Conservation (phyloP, 305 asterid species). For the Fraxinus baroniana region DNA sequence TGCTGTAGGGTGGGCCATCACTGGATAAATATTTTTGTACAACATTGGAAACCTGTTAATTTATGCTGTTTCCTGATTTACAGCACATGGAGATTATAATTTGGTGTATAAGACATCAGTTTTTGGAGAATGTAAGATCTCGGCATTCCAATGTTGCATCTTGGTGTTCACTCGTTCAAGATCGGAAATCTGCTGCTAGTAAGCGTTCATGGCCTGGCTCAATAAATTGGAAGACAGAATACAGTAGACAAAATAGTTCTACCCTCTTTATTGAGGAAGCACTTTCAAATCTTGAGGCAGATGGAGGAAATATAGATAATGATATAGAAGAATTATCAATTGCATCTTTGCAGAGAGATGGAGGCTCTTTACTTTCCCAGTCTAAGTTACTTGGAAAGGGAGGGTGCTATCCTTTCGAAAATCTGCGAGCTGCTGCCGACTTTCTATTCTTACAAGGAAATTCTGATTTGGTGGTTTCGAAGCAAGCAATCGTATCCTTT, state of each 20-base stretch:
- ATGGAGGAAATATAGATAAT: constrained; percentile 44
- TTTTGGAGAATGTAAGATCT: constrained; percentile 57
- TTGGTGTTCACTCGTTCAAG: constrained; percentile 61
- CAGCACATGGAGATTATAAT: constrained; percentile 90
- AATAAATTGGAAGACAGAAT: constrained; percentile 35
- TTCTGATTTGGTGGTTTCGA: constrained; percentile 81
- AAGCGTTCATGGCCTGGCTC: constrained; percentile 82
- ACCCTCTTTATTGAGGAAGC: constrained; percentile 92
- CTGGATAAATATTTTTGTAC: constrained; percentile 9
- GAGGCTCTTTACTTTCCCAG: constrained; percentile 39
- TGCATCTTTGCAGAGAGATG: constrained; percentile 47
- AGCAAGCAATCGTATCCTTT: constrained; percentile 95
- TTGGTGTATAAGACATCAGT: constrained; percentile 86
- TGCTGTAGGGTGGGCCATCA: constrained; percentile 9
- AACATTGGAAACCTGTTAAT: background rate
- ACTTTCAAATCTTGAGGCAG: constrained; percentile 69
- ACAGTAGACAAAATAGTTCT: constrained; percentile 36
- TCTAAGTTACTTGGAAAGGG: constrained; percentile 69
- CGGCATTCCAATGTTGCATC: constrained; percentile 53
- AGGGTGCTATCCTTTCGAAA: constrained; percentile 81
- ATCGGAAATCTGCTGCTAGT: constrained; percentile 70
- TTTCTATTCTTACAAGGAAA: constrained; percentile 84
- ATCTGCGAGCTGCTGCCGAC: constrained; percentile 74
- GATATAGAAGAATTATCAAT: constrained; percentile 50
- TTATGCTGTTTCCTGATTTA: constrained; percentile 21